A percentile compares a stretch with the other conserved stretches of the same genome.
phyloP scores from a whole-genome alignment of 495 filamentous ascomycete genomes.

The Filosporella fistucella region DNA sequence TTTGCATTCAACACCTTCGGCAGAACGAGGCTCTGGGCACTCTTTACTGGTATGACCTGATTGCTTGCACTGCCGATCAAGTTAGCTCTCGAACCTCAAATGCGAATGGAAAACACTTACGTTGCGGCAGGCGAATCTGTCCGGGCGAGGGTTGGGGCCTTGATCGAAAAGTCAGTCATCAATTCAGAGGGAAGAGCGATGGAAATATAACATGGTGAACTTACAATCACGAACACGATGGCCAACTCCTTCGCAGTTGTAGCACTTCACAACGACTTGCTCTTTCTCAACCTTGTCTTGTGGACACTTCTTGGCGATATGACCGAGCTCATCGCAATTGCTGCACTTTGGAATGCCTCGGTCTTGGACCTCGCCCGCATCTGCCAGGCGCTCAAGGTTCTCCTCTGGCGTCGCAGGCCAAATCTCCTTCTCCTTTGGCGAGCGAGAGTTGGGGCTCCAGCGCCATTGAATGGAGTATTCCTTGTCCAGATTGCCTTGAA shows the following conservation, averaged over 20 bases:
- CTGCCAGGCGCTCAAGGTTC: conserved; percentile 66
- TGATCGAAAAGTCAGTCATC: conserved; percentile 24
- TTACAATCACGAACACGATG: conserved; percentile 70
- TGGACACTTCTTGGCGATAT: conserved; percentile 59
- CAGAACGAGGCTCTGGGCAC: conserved; percentile 60
- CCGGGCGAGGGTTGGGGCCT: conserved; percentile 47
- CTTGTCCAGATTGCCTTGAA: conserved; percentile 74
- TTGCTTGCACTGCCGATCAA: no score
- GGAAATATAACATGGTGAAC: no score
- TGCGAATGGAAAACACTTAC: no score
- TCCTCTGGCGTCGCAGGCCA: conserved; percentile 66
- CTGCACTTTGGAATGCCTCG: conserved; percentile 21
- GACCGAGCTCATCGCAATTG: conserved; percentile 48
- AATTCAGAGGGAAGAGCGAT: no score
- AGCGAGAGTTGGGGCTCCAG: conserved; percentile 57
- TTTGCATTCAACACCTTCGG: conserved; percentile 73
- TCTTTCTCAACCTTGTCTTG: conserved; percentile 48
- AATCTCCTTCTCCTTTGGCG: conserved; percentile 49
- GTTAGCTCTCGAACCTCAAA: no score
- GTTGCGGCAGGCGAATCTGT: conserved; percentile 72
- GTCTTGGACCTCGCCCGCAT: conserved; percentile 57
- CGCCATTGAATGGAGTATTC: conserved; percentile 72
- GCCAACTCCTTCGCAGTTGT: conserved; percentile 65
- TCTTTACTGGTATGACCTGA: conserved; percentile 43
- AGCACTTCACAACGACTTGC: conserved; percentile 57